Percentiles rank a stretch among this genome's conserved stretches.
Conservation (phyloP, 2,329 filamentous ascomycete genomes). For the Fusarium duplospermum region DNA sequence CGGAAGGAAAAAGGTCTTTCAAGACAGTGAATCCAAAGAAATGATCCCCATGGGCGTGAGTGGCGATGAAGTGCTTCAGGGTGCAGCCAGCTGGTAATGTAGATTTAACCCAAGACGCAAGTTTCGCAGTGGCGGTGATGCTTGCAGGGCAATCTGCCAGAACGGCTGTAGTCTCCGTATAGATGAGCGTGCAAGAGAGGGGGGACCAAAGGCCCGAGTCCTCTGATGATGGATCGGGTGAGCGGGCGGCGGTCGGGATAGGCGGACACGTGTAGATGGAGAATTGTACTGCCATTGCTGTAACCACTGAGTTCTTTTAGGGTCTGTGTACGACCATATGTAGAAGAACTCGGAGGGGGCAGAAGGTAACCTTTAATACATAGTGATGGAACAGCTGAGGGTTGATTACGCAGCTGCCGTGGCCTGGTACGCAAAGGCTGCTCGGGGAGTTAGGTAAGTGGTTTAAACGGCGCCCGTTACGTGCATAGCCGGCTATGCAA, state of each 20-base stretch:
- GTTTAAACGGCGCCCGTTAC: no score
- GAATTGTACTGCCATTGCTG: not conserved
- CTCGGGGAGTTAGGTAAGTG: not conserved
- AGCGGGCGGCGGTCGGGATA: not conserved
- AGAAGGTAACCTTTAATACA: not conserved
- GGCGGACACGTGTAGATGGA: not conserved
- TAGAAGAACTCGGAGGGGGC: not conserved
- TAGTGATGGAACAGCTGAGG: no score
- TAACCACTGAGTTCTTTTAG: not conserved
- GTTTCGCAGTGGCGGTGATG: not conserved
- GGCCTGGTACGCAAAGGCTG: not conserved
- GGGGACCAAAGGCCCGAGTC: not conserved
- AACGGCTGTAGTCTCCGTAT: not conserved
- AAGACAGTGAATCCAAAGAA: not conserved
- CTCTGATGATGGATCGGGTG: not conserved
- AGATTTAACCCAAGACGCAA: not conserved
- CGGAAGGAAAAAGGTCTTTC: not conserved
- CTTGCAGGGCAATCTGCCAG: not conserved
- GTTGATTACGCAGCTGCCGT: no score
- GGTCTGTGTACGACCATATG: not conserved
- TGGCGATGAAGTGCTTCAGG: not conserved
- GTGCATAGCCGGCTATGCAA: no score
- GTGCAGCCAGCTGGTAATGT: not conserved
- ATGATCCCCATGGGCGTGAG: not conserved
- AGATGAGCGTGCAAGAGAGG: not conserved